Base-by-base conservation (phyloP, 495 filamentous ascomycete species). In the Letharia columbiana region DNA sequence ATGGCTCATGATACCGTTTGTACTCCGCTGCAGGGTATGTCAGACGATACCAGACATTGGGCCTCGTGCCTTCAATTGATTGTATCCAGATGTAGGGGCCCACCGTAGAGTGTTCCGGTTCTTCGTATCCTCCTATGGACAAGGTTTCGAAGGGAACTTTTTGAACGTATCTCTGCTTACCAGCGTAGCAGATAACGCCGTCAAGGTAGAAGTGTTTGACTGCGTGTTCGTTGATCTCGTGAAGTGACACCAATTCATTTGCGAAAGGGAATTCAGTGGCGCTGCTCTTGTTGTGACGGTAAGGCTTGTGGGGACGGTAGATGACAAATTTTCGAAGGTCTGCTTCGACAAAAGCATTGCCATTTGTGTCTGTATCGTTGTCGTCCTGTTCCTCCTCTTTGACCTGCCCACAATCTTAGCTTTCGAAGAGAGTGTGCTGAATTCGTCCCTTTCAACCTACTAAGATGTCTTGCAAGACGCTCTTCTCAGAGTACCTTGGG, bases 91-190 rank as follows among this genome's bases (percentile, higher is more conserved):
- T 80, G 40, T 83, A 75, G 13, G 73, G 77, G 31, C 70, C 74
- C 63, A 86, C 82, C 5, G 76, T 76, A 58, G 80, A 72, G n/a
- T 74, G 62, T 18, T 68, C 67, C 0, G 72, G 63, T 23, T 76
- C 69, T 5, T 81, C 83, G 75, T 91, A 91, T 63, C 86, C 86
- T 35, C 86, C 89, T 44, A 91, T 81, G 0, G 87, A 84, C 15
- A 89, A 73, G 35, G 78, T 74, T 2, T 72, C 66, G 65, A 91
- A 87, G 12, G 80, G 79, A 8, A 89, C 76, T 45, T 68, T 73
- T 50, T 80, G 73, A 3, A 91, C 76, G 69, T 82, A 88, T 20
- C 74, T 72, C 1, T 65, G 62, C 4, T 58, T 63, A 17, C 75
- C 66, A 2, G 82, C 84, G 40, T 75, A 56, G 15, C 73, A 77